These are phyloP conservation scores for Fusarium odoratissimum DNA, from an alignment of 2,329 filamentous ascomycete genomes.

Conservation along the genomic window DNA sequence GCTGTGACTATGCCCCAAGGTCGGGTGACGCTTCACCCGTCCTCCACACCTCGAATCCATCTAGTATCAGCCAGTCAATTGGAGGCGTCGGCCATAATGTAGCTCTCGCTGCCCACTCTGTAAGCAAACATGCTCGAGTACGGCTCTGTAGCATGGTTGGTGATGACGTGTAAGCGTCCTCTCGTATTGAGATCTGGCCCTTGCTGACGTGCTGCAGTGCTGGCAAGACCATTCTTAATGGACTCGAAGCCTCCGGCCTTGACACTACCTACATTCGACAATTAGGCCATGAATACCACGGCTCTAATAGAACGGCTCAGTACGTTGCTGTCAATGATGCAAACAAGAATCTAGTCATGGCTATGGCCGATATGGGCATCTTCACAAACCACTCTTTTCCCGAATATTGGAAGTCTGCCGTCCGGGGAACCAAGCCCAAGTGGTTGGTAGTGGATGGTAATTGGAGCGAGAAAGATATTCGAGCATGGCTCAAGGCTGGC, in stretches of 20 bases:
- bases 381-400: constrained; percentile 69
- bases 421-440: constrained; percentile 69
- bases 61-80: constrained; percentile 81
- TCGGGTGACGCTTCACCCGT: constrained; percentile 55
- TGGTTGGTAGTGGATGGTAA: constrained; percentile 91
- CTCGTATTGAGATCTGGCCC: neutral
- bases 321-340: constrained; percentile 91
- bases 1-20: constrained; percentile 75
- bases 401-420: constrained; percentile 69
- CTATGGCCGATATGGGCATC: constrained; percentile 96
- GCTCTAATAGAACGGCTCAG: constrained; percentile 79
- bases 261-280: constrained; percentile 71
- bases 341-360: constrained; percentile 85
- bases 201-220: constrained; percentile 59
- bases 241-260: constrained; percentile 73
- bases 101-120: constrained; percentile 81
- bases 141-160: constrained; percentile 84
- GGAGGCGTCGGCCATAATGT: constrained; percentile 96
- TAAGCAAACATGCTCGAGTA: constrained; percentile 69
- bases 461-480: constrained; percentile 76
- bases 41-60: constrained; percentile 86
- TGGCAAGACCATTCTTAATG: constrained; percentile 77
- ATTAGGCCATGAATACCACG: constrained; percentile 60
- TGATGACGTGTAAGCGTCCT: constrained; percentile 72
- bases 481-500: constrained; percentile 73